phyloP scores from a whole-genome alignment of 2,329 filamentous ascomycete genomes.

The Aspergillus hiratsukae region DNA sequence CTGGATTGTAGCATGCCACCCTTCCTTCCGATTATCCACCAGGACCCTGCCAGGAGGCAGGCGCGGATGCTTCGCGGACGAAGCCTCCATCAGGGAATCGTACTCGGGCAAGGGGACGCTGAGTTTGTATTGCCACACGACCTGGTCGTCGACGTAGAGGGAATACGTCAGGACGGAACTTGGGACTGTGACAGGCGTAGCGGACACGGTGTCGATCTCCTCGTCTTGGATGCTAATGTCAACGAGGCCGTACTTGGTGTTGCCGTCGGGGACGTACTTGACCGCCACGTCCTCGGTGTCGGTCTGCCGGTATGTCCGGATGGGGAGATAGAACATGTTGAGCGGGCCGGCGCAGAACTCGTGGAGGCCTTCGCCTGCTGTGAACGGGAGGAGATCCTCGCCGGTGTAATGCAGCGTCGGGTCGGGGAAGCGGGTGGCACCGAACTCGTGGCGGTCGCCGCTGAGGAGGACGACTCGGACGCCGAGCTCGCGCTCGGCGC shows the following conservation, averaged over 20 bases:
- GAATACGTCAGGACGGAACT: constrained; percentile 70
- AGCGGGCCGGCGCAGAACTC: constrained; percentile 91
- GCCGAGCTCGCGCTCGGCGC: constrained; percentile 64
- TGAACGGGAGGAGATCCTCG: constrained; percentile 17
- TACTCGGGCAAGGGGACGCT: constrained; percentile 28
- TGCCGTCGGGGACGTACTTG: constrained; percentile 77
- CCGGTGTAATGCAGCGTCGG: constrained; percentile 21
- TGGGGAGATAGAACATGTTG: constrained; percentile 88
- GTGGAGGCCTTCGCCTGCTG: constrained; percentile 51
- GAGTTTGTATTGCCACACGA: constrained; percentile 62
- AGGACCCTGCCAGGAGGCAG: constrained; percentile 31
- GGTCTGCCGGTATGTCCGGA: constrained; percentile 75
- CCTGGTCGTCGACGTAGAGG: constrained; percentile 74
- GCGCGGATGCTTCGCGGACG: constrained; percentile 6
- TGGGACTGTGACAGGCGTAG: constrained; percentile 12
- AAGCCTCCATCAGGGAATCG: constrained; percentile 1
- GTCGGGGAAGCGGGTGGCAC: constrained; percentile 70
- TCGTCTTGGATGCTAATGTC: constrained; percentile 67
- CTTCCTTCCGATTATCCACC: constrained; percentile 22
- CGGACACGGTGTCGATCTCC: constrained; percentile 11
- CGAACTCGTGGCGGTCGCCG: constrained; percentile 96
- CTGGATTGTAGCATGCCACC: constrained; percentile 19
- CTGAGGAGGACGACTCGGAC: constrained; percentile 78
- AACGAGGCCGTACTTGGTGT: constrained; percentile 81
- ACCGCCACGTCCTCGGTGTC: constrained; percentile 79